phyloP scores from a whole-genome alignment of 148 eudicot species.

The Drosera capensis region DNA sequence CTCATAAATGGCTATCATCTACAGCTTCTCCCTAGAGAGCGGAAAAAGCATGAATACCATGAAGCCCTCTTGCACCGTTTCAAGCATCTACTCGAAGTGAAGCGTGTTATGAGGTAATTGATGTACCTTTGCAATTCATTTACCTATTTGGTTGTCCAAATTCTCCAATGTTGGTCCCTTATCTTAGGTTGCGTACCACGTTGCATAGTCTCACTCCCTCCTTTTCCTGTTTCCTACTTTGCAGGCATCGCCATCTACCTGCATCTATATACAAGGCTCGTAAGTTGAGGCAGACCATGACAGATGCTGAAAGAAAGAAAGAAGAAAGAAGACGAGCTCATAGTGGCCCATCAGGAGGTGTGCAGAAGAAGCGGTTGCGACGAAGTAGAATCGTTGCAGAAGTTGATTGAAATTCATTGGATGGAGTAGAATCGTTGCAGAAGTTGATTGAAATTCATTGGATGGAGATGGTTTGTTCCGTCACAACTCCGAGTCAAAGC shows the following conservation, averaged over 20 bases:
- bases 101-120: conserved; percentile 66
- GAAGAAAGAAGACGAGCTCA: conserved; percentile 75
- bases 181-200: neutral
- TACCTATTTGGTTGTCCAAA: neutral
- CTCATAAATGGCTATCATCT: too few relatives aligned
- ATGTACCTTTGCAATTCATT: neutral
- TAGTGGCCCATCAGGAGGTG: conserved; percentile 62
- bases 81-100: conserved; percentile 78
- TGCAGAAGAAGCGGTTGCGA: conserved; percentile 40
- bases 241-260: conserved; percentile 93
- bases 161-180: neutral
- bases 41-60: conserved; percentile 67
- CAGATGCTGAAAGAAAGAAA: conserved; percentile 47
- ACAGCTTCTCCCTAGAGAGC: conserved; percentile 90
- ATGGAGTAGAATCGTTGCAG: conserved; percentile 41
- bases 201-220: neutral
- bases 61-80: conserved; percentile 69
- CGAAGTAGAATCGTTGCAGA: conserved; percentile 48
- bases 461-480: conserved; percentile 44
- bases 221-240: conserved; percentile 2
- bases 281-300: conserved; percentile 36
- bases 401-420: conserved; percentile 77
- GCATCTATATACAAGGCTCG: conserved; percentile 53
- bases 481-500: too few relatives aligned
- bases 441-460: conserved; percentile 73